Conservation (phyloP, 2,329 filamentous ascomycete genomes). For the Thelonectria rubi region DNA sequence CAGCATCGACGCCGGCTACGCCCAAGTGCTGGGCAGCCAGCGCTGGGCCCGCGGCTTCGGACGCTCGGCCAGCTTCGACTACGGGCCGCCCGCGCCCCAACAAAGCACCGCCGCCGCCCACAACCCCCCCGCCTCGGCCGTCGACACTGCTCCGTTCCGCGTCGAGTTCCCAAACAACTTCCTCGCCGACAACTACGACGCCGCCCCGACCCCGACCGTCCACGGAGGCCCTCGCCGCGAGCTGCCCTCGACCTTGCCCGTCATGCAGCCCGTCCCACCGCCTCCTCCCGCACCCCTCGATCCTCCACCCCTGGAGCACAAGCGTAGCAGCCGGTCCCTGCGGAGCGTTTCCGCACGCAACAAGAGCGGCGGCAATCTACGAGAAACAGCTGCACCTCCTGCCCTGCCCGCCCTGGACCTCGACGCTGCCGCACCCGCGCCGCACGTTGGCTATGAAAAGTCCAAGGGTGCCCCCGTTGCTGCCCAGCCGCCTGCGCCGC, state of each 20-base stretch:
- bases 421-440: slow-evolving; percentile 67
- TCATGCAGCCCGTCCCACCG: slow-evolving; percentile 52
- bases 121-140: slow-evolving; percentile 37
- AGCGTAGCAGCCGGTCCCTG: slow-evolving; percentile 66
- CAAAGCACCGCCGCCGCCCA: slow-evolving; percentile 24
- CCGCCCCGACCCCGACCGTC: slow-evolving; percentile 86
- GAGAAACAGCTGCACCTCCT: slow-evolving; percentile 41
- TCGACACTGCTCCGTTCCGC: slow-evolving; percentile 52
- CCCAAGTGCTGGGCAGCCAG: slow-evolving; percentile 65
- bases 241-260: slow-evolving; percentile 31
- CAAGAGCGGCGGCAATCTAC: slow-evolving; percentile 34
- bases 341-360: slow-evolving; percentile 56
- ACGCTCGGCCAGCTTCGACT: slow-evolving; percentile 80
- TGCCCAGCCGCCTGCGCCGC: slow-evolving; percentile 61
- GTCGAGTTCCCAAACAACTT: slow-evolving; percentile 60
- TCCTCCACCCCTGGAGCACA: slow-evolving; percentile 57
- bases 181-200: slow-evolving; percentile 71
- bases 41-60: slow-evolving; percentile 63
- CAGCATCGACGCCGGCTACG: slow-evolving; percentile 72
- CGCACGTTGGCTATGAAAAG: slow-evolving; percentile 68
- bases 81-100: slow-evolving; percentile 55
- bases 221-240: slow-evolving; percentile 77
- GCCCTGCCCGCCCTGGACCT: slow-evolving; percentile 50
- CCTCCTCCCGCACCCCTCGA: slow-evolving; percentile 52
- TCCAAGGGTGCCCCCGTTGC: slow-evolving; percentile 60